These are phyloP conservation scores for Cadophora gregata DNA, from an alignment of 2,329 filamentous ascomycete species.

Conservation along the genomic window DNA sequence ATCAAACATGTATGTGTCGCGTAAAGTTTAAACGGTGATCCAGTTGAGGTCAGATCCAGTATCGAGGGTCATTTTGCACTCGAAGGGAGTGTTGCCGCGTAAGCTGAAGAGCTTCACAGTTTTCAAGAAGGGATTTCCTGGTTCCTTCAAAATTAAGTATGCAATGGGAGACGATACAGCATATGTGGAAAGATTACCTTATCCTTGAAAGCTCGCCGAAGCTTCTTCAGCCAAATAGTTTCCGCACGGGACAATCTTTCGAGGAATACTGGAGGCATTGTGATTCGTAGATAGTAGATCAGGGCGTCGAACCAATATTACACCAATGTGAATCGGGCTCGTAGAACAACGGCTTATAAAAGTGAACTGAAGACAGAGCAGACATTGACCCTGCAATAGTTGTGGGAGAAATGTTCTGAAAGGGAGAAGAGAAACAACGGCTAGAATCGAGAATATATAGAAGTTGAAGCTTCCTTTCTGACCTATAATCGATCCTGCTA, in stretches of 20 bases:
- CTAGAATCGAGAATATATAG: neutral
- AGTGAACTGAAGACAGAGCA: no score
- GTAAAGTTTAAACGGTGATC: slow-evolving; percentile 24
- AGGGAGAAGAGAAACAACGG: neutral
- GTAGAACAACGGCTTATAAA: no score
- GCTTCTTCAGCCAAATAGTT: slow-evolving; percentile 15
- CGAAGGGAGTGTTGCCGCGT: slow-evolving; percentile 13
- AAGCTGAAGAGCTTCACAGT: slow-evolving; percentile 26
- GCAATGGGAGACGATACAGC: no score
- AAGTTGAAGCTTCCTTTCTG: neutral
- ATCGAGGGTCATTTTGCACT: slow-evolving; percentile 30
- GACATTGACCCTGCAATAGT: no score
- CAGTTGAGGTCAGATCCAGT: slow-evolving; percentile 30
- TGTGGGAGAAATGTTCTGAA: neutral
- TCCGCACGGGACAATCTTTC: slow-evolving; percentile 11
- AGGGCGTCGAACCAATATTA: no score
- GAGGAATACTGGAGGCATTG: neutral
- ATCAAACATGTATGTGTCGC: slow-evolving; percentile 15
- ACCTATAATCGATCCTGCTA: neutral
- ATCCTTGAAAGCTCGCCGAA: slow-evolving; percentile 20
- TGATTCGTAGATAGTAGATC: neutral
- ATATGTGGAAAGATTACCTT: slow-evolving; percentile 20
- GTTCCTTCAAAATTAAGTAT: slow-evolving; percentile 19
- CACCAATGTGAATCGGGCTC: no score
- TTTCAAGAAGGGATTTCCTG: slow-evolving; percentile 21